Conservation (phyloP, 208 protist species). For the Wallacemonas rigidus region DNA sequence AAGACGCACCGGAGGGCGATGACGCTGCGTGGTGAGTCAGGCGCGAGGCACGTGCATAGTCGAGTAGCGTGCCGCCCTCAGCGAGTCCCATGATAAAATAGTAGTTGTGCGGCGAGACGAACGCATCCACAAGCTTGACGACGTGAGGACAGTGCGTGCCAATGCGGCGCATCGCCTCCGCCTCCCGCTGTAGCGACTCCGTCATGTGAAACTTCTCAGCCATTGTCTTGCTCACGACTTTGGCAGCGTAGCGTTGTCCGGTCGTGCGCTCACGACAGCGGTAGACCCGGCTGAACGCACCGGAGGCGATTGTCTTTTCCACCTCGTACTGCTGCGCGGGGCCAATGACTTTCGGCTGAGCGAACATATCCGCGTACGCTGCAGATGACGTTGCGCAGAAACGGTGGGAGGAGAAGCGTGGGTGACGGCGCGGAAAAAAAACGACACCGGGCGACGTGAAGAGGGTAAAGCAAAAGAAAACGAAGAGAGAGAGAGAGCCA, state of each 20-base stretch:
- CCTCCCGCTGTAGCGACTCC: slow-evolving; percentile 61
- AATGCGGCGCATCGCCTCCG: slow-evolving; percentile 65
- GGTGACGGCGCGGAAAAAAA: too few species aligned
- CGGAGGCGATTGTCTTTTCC: slow-evolving; percentile 53
- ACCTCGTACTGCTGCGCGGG: slow-evolving; percentile 59
- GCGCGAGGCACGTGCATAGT: slow-evolving; percentile 27
- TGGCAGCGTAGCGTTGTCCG: slow-evolving; percentile 54
- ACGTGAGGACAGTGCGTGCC: slow-evolving; percentile 50
- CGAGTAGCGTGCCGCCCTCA: slow-evolving; percentile 77
- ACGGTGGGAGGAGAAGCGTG: too few species aligned
- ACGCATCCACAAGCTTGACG: slow-evolving; percentile 66
- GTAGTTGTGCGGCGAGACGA: slow-evolving; percentile 76
- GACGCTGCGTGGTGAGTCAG: neutral
- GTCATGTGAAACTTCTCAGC: slow-evolving; percentile 55
- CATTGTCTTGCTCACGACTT: slow-evolving; percentile 59
- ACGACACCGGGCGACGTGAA: neutral
- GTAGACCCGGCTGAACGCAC: slow-evolving; percentile 87
- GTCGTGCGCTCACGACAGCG: slow-evolving; percentile 51
- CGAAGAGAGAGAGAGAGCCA: slow-evolving; percentile 22
- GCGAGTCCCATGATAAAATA: slow-evolving; percentile 84
- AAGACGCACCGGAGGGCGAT: neutral
- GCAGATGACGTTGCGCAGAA: neutral
- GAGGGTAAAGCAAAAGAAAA: slow-evolving; percentile 1
- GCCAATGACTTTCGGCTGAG: slow-evolving; percentile 52
- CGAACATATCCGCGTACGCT: neutral